Evolutionary conservation across 164 flowering plant species (phyloP).

Genomic region (Piper betle): DNA sequence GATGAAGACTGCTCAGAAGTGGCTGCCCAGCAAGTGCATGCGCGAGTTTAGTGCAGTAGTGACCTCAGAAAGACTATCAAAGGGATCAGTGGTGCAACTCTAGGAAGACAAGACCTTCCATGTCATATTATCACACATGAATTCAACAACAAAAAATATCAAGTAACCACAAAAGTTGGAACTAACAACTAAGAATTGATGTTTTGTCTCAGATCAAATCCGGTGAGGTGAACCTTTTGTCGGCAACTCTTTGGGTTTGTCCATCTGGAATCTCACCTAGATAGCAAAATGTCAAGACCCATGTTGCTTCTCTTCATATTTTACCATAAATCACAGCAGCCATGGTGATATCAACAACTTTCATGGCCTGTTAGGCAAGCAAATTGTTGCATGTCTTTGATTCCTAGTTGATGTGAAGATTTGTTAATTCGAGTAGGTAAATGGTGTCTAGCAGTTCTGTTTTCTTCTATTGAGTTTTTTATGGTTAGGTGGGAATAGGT

Average conservation of each 20-base stretch:
- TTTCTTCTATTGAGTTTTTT: conserved; percentile 30
- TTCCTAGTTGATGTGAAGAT: conserved; percentile 14
- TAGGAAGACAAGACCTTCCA: too few relatives aligned
- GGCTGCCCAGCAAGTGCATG: too few relatives aligned
- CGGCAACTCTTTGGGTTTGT: conserved; percentile 22
- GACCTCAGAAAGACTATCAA: too few relatives aligned
- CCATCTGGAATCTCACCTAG: conserved; percentile 18
- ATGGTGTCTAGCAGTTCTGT: conserved; percentile 35
- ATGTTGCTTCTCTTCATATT: not conserved
- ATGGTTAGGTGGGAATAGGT: conserved; percentile 62
- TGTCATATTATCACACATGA: too few relatives aligned
- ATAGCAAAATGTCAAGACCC: conserved; percentile 10
- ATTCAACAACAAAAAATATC: not conserved
- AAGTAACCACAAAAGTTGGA: conserved; percentile 8
- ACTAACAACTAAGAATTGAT: conserved; percentile 7
- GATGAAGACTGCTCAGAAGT: too few relatives aligned
- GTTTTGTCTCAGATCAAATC: conserved; percentile 4
- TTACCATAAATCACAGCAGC: not conserved
- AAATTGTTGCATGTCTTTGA: not conserved
- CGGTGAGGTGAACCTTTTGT: conserved; percentile 20
- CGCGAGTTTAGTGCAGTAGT: too few relatives aligned
- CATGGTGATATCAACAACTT: conserved; percentile 22
- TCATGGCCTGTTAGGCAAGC: conserved; percentile 11
- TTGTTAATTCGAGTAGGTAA: conserved; percentile 6
- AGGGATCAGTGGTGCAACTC: too few relatives aligned